Evolutionary conservation across 78 protist species (phyloP).

Genomic region (Cavenderia fasciculata): DNA sequence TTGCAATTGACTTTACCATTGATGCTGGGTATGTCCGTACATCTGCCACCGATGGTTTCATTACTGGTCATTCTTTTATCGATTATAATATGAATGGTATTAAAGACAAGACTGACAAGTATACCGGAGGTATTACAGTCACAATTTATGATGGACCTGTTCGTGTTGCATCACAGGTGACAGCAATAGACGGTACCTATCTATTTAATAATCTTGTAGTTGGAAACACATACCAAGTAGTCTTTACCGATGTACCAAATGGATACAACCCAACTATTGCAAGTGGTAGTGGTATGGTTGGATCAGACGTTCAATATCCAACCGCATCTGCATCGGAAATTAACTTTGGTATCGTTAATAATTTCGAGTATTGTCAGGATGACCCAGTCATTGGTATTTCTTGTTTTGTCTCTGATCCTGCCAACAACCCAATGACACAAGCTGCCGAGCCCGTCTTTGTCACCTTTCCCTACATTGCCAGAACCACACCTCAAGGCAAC

Average conservation of each 20-base stretch:
- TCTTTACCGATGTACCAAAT: not conserved
- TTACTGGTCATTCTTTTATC: constrained; percentile 16
- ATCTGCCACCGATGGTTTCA: constrained; percentile 28
- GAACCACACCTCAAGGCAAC: not conserved
- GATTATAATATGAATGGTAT: constrained; percentile 42
- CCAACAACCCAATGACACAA: not conserved
- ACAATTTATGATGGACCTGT: not conserved
- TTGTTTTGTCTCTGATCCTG: constrained; percentile 28
- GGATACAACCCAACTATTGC: not conserved
- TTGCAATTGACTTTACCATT: not conserved
- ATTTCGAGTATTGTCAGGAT: constrained; percentile 24
- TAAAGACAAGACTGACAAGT: not conserved
- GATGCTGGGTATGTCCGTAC: constrained; percentile 32
- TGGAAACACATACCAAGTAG: constrained; percentile 24
- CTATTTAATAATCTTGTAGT: not conserved
- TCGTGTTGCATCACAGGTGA: not conserved
- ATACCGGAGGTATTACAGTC: constrained; percentile 13
- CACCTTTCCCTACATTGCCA: constrained; percentile 16
- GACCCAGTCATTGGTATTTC: not conserved
- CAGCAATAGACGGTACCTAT: constrained; percentile 14
- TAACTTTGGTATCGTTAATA: constrained; percentile 4
- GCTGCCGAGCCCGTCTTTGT: not conserved
- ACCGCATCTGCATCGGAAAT: constrained; percentile 16
- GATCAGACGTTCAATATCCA: constrained; percentile 11
- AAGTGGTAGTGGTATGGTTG: not conserved